Conservation (phyloP, 805 yeast genomes). For the Wickerhamiella musiphila region DNA sequence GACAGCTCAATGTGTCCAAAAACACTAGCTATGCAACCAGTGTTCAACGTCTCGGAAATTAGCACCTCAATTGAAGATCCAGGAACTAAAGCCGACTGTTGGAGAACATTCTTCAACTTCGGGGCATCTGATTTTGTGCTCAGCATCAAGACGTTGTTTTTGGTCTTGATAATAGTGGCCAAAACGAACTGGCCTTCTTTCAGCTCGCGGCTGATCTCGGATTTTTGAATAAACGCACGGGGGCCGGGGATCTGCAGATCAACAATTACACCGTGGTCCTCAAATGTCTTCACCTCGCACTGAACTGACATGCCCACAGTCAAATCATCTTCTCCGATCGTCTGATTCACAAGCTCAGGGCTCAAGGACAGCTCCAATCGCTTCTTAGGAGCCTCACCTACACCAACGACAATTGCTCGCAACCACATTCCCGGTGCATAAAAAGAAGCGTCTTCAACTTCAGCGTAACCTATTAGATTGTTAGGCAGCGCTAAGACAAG, state of each 20-base stretch:
- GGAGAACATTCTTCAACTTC: slow-evolving; percentile 54
- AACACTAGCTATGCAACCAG: slow-evolving; percentile 57
- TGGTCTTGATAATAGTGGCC: slow-evolving; percentile 28
- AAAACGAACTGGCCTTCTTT: slow-evolving; percentile 55
- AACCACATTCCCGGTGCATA: slow-evolving; percentile 74
- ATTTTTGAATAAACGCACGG: slow-evolving; percentile 60
- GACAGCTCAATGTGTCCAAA: slow-evolving; percentile 64
- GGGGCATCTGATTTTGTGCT: slow-evolving; percentile 28
- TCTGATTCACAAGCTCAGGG: slow-evolving; percentile 51
- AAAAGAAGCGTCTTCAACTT: slow-evolving; percentile 28
- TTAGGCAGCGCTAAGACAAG: slow-evolving; percentile 61
- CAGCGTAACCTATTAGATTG: slow-evolving; percentile 46
- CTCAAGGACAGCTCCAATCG: slow-evolving; percentile 35
- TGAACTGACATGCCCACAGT: slow-evolving; percentile 52
- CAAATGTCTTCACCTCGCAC: slow-evolving; percentile 58
- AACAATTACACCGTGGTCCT: slow-evolving; percentile 81
- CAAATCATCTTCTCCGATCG: slow-evolving; percentile 43
- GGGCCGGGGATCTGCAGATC: slow-evolving; percentile 28
- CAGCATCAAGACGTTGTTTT: slow-evolving; percentile 7
- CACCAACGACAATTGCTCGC: slow-evolving; percentile 55
- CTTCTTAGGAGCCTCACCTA: slow-evolving; percentile 24
- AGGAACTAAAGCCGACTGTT: slow-evolving; percentile 38
- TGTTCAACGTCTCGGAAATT: slow-evolving; percentile 36
- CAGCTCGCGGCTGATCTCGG: slow-evolving; percentile 32
- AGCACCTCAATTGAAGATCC: slow-evolving; percentile 68